phyloP scores from a whole-genome alignment of 169 alveolate species.

The Plasmodium vivax region DNA sequence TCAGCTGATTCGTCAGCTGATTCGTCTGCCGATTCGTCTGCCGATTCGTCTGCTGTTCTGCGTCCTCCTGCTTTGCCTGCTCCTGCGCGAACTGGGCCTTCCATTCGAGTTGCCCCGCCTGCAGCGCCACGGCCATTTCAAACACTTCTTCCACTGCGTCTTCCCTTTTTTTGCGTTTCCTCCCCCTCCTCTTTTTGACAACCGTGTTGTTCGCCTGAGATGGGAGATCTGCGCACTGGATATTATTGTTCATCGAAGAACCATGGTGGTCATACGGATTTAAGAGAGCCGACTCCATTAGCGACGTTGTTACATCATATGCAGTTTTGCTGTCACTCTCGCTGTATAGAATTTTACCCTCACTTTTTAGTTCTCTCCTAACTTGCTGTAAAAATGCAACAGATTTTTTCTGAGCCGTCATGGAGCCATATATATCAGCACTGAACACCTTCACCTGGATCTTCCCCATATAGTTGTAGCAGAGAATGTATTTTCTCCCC shows the following conservation, averaged over 20 bases:
- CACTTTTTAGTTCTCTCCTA: constrained; percentile 37
- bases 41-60: not conserved
- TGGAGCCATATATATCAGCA: constrained; percentile 49
- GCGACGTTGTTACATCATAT: constrained; percentile 23
- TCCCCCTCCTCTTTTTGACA: not conserved
- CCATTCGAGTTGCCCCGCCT: not conserved
- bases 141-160: not conserved
- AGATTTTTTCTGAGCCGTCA: constrained; percentile 54
- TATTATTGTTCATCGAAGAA: not conserved
- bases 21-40: not conserved
- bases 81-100: not conserved
- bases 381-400: constrained; percentile 50
- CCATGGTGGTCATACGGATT: not conserved
- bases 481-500: constrained; percentile 40
- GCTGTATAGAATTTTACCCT: constrained; percentile 57
- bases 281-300: constrained; percentile 7
- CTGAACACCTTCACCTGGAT: constrained; percentile 54
- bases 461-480: constrained; percentile 55
- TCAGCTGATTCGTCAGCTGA: no score
- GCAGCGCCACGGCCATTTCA: not conserved
- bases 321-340: constrained; percentile 43
- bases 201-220: not conserved
- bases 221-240: not conserved
- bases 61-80: not conserved
- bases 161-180: not conserved